Percentiles rank a stretch among this genome's conserved stretches.
Evolutionary conservation across 371 early-diverging fungal genomes (phyloP).

Genomic region (Gilbertella persicaria): DNA sequence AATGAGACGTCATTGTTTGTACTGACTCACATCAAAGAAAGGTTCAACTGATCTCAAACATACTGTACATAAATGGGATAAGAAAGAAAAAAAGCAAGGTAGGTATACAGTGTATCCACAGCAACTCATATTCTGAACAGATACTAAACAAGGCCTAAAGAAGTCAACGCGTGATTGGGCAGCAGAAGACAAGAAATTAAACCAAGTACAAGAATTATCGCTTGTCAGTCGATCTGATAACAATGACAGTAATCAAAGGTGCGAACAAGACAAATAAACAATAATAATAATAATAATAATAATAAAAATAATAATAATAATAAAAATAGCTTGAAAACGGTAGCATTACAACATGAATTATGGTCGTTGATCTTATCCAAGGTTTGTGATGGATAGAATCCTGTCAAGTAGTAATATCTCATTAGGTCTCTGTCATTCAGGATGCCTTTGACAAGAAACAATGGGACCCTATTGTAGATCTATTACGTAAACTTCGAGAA

Average conservation of each 20-base stretch:
- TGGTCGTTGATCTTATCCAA: constrained; percentile 4
- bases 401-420: background rate
- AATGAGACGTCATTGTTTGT: too few species aligned
- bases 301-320: background rate
- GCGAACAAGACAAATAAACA: constrained; percentile 3
- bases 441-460: constrained; percentile 2
- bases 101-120: too few species aligned
- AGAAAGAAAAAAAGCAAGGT: background rate
- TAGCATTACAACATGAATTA: constrained; percentile 13
- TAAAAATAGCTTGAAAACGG: constrained; percentile 16
- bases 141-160: background rate
- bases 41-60: constrained; percentile 5
- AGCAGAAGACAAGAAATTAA: background rate
- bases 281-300: background rate
- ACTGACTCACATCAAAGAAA: background rate
- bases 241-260: constrained; percentile 9
- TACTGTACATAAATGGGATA: constrained; percentile 6
- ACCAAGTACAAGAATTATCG: constrained; percentile 12
- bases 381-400: background rate
- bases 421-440: background rate
- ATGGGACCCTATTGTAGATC: constrained; percentile 19
- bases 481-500: constrained; percentile 27
- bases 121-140: background rate
- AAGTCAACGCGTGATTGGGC: constrained; percentile 18
- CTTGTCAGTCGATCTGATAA: constrained; percentile 15